phyloP scores from a whole-genome alignment of 2,329 filamentous ascomycete species.

The Paracorniculantispora psalliotae region DNA sequence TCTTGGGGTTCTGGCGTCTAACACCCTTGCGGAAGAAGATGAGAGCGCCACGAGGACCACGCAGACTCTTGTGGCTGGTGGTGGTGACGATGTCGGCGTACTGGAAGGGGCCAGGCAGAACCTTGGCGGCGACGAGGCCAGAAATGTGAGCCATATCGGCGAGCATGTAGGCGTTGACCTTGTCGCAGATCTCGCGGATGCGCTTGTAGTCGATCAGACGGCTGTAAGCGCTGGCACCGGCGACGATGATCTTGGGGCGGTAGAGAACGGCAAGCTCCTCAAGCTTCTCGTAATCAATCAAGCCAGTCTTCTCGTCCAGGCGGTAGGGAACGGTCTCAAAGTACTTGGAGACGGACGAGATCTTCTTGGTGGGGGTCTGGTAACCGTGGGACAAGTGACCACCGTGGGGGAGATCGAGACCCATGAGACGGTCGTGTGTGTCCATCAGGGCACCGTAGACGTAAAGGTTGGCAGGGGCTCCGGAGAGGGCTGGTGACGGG shows the following conservation, averaged over 20 bases:
- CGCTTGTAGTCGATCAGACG: slow-evolving; percentile 91
- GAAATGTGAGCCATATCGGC: slow-evolving; percentile 98
- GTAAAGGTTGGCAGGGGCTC: slow-evolving; percentile 72
- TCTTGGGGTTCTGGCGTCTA: slow-evolving; percentile 75
- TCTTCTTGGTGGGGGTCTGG: slow-evolving; percentile 89
- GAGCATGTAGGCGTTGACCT: slow-evolving; percentile 85
- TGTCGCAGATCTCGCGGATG: slow-evolving; percentile 87
- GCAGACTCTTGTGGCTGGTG: slow-evolving; percentile 95
- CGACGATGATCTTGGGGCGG: slow-evolving; percentile 91
- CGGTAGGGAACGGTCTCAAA: slow-evolving; percentile 97
- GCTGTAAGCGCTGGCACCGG: slow-evolving; percentile 93
- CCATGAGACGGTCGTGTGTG: slow-evolving; percentile 93
- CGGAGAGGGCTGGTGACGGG: slow-evolving; percentile 65
- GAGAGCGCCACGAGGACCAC: slow-evolving; percentile 91
- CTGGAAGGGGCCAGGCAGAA: slow-evolving; percentile 83
- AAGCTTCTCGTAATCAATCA: slow-evolving; percentile 91
- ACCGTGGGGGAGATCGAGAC: slow-evolving; percentile 91
- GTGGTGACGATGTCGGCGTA: slow-evolving; percentile 94
- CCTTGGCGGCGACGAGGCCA: slow-evolving; percentile 85
- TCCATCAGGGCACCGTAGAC: slow-evolving; percentile 93
- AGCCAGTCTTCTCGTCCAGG: slow-evolving; percentile 80
- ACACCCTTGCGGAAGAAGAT: slow-evolving; percentile 98
- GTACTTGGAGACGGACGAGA: slow-evolving; percentile 98
- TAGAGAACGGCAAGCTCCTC: slow-evolving; percentile 85
- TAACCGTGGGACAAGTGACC: slow-evolving; percentile 96